Evolutionary conservation across 371 early-diverging fungal genomes (phyloP).

Genomic region (Circinella umbellata): DNA sequence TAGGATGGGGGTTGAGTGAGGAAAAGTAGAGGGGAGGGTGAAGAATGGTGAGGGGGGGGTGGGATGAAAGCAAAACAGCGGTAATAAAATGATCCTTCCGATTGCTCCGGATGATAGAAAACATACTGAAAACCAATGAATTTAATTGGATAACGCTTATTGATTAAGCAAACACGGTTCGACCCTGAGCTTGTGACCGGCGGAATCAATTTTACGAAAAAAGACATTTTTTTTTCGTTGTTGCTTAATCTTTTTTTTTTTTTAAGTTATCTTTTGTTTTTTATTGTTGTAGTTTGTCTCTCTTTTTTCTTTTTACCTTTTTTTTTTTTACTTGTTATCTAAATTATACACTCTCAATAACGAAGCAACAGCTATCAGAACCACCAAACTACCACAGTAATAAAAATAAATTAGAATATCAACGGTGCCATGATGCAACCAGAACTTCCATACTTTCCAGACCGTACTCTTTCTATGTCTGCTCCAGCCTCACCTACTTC

Average conservation of each 20-base stretch:
- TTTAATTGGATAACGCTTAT: conserved; percentile 10
- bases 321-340: too few relatives aligned
- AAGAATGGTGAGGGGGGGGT: neutral
- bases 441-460: conserved; percentile 11
- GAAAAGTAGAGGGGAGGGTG: too few relatives aligned
- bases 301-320: too few relatives aligned
- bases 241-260: neutral
- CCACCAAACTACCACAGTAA: neutral
- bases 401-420: neutral
- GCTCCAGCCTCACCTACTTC: conserved; percentile 1
- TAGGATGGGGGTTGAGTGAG: too few relatives aligned
- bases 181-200: conserved; percentile 11
- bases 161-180: conserved; percentile 6
- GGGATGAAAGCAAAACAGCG: neutral
- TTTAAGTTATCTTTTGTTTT: neutral
- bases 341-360: too few relatives aligned
- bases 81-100: conserved; percentile 2
- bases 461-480: neutral
- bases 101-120: conserved; percentile 8
- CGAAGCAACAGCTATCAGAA: too few relatives aligned
- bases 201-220: conserved; percentile 2
- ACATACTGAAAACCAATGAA: neutral
- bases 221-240: neutral
- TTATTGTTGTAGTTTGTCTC: too few relatives aligned
- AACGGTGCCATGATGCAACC: conserved; percentile 6